Percentiles rank a stretch among this genome's conserved stretches.
Evolutionary conservation across 768 basidiomycete genomes (phyloP).

Genomic region (Russula compacta): DNA sequence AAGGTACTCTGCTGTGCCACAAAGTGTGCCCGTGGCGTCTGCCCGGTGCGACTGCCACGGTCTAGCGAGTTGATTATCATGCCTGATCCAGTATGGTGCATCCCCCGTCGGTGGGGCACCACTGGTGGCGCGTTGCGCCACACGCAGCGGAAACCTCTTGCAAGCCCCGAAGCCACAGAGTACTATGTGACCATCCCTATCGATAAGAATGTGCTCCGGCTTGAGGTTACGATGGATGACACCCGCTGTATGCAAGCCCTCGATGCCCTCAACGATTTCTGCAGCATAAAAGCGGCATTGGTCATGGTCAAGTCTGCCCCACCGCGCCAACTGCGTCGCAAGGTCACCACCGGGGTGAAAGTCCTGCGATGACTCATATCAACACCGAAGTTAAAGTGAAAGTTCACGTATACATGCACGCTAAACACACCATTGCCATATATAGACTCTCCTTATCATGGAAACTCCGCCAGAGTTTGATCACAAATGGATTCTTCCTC

Average conservation of each 20-base stretch:
- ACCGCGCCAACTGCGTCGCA: conserved; percentile 92
- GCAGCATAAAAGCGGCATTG: conserved; percentile 94
- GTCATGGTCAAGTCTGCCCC: conserved; percentile 87
- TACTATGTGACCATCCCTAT: conserved; percentile 89
- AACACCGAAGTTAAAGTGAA: not conserved
- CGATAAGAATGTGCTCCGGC: conserved; percentile 94
- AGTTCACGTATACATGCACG: conserved; percentile 9
- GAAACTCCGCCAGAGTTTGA: conserved; percentile 94
- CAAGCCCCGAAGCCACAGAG: conserved; percentile 95
- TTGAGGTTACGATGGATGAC: conserved; percentile 98
- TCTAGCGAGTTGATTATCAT: conserved; percentile 42
- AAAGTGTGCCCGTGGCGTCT: conserved; percentile 83
- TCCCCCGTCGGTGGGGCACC: conserved; percentile 43
- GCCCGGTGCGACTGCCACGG: conserved; percentile 47
- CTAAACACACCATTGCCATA: conserved; percentile 72
- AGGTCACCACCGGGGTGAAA: conserved; percentile 96
- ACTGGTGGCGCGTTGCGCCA: conserved; percentile 24
- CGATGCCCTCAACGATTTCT: conserved; percentile 96
- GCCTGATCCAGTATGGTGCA: conserved; percentile 72
- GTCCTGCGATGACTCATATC: conserved; percentile 41
- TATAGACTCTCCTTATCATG: conserved; percentile 96
- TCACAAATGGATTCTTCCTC: conserved; percentile 85
- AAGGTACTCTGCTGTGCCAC: conserved; percentile 90
- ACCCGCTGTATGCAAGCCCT: conserved; percentile 86
- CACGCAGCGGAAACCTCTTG: conserved; percentile 70